Evolutionary conservation across 2,329 filamentous ascomycete genomes (phyloP), one percentile per base, ranked within the genome.

Genomic region (Westerdykella aurantiaca): DNA sequence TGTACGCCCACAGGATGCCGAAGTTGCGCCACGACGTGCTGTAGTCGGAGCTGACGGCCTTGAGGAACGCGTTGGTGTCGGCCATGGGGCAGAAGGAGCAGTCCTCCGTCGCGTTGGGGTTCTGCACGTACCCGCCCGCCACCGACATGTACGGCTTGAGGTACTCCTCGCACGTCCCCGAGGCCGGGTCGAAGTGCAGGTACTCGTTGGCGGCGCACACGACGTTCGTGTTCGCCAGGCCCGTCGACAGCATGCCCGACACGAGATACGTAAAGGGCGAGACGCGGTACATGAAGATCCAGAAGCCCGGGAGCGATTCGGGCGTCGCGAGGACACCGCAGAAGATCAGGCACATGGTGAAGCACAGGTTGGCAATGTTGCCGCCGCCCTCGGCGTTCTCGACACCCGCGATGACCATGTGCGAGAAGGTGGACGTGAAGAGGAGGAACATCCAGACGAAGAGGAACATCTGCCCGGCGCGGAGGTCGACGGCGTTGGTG

Each of bases 241-340:
- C 86, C 0, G 78, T 79, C 0, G 83, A 77, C 0, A 91, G 66
- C 70, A 95, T 81, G 17, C 82, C 86, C 9, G 78, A 77, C 21
- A 91, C 80, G 13, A 93, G 71, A 63, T 95, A 95, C 0, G 85
- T 90, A 55, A 95, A 86, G 0, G 89, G 88, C 0, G 83, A 88
- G 39, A 89, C 70, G 38, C 85, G 80, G 68, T 91, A 91, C 82
- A 89, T 86, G 73, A 88, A 88, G 55, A 84, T 82, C 85, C 86
- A 91, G 75, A 90, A 89, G 5, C 78, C 71, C 0, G 86, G 85
- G 29, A 91, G 76, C 2, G 69, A 65, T 2, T 69, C 66, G 0
- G 84, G 83, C 5, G 72, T 70, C 22, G 82, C 81, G 49, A 94
- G 77, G 39, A 93, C 83, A 74, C 83, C 64, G 58, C 82, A 86